Evolutionary conservation across 768 basidiomycete genomes (phyloP), one percentile per base, ranked within the genome.

Genomic region (Leccinum arenicola): DNA sequence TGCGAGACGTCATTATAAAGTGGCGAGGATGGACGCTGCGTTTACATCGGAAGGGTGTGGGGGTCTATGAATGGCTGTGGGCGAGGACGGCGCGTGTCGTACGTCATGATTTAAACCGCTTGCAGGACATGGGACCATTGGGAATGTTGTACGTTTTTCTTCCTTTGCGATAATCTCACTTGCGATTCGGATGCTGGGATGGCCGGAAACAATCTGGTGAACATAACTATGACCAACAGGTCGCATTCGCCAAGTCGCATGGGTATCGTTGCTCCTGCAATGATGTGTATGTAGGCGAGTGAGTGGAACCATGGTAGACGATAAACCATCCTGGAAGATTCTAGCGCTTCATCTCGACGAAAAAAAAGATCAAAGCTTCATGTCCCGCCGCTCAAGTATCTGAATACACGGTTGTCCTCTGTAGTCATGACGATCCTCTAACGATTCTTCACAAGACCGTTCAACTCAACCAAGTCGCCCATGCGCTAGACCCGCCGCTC

Each of bases 391-490:
- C 35, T 15, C 35, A 36, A 33, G 14, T 7, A 36, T 36, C 14
- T 15, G 35, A 14, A 15, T 36, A 36, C 14, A 35, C 1, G 17
- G 8, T n/a, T 8, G 38, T 40, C 38, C 1, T 25, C 38, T n/a
- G n/a, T n/a, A 36, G 35, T 15, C 35, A 36, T 14, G 27, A 25
- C 23, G 12, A 36, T n/a, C 40, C n/a, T 40, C 40, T 40, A 40
- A 10, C 38, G 11, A 40, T 40, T n/a, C 17, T 5, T n/a, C n/a
- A 11, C 14, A 14, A 29, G 23, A n/a, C 33, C 40, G 19, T 23
- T 68, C 54, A 81, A 63, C 76, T 80, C 61, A 84, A 69, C 82
- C 83, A 84, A 4, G 78, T 82, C 14, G 75, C 74, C 81, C 80
- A 84, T 50, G 70, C 61, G 56, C 75, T 81, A 1, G 64, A 60